Conservation (phyloP, 2,329 filamentous ascomycete genomes). For the Colletotrichum trifolii region DNA sequence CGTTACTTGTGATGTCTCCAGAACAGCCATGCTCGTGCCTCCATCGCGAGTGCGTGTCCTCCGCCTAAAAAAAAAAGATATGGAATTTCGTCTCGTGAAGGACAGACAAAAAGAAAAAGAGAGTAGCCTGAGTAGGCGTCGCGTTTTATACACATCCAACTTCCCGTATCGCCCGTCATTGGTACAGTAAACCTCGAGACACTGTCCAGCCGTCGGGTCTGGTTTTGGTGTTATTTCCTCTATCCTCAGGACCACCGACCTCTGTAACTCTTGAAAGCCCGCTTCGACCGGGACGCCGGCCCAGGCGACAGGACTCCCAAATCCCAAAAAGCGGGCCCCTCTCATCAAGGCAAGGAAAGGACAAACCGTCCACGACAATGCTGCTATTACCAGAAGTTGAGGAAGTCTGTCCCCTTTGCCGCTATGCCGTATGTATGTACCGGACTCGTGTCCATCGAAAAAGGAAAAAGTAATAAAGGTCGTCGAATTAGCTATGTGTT, state of each 20-base stretch:
- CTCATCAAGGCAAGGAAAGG: conserved; percentile 3
- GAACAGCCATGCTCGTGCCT: conserved; percentile 20
- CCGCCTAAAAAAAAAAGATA: conserved; percentile 9
- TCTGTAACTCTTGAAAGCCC: background rate
- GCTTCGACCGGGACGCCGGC: background rate
- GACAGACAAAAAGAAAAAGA: conserved; percentile 36
- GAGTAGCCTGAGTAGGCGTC: conserved; percentile 16
- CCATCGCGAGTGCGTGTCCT: background rate
- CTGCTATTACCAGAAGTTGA: conserved; percentile 39
- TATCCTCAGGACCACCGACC: background rate
- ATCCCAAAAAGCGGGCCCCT: conserved; percentile 10
- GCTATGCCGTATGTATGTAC: conserved; percentile 37
- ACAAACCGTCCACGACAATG: conserved; percentile 28
- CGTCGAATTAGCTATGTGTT: conserved; percentile 39
- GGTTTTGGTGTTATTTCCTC: conserved; percentile 3
- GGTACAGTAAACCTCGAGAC: conserved; percentile 19
- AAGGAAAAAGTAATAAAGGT: conserved; percentile 26
- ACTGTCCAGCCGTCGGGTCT: background rate
- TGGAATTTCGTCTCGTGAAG: conserved; percentile 16
- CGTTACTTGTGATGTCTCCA: conserved; percentile 32
- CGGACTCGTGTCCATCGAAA: conserved; percentile 35
- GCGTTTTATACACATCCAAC: conserved; percentile 36
- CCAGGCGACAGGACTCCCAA: conserved; percentile 20
- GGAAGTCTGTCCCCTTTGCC: conserved; percentile 27
- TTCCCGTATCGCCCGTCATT: conserved; percentile 20